Conservation (phyloP, 164 flowering plant species). For the Akebia trifoliata region DNA sequence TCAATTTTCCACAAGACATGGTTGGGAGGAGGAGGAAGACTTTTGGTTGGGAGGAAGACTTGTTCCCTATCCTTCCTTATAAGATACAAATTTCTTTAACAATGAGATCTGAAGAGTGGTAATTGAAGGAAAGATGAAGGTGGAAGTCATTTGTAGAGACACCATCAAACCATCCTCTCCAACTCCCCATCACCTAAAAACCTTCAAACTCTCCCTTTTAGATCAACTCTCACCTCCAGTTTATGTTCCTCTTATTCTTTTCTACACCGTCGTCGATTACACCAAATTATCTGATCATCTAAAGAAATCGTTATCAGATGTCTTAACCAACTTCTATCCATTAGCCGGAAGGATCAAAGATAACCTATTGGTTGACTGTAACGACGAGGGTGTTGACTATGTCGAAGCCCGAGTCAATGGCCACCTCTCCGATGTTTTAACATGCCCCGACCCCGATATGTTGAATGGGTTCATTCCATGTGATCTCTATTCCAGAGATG, state of each 20-base stretch:
- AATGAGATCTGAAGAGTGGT: too few relatives aligned
- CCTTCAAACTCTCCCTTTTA: not conserved
- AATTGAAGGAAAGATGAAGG: too few relatives aligned
- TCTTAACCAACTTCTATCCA: slow-evolving; percentile 9
- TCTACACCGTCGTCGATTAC: not conserved
- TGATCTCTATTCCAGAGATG: not conserved
- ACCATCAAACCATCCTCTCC: too few relatives aligned
- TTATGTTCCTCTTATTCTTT: not conserved
- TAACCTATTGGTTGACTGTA: not conserved
- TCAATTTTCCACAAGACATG: too few relatives aligned
- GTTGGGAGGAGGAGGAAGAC: too few relatives aligned
- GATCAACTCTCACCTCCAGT: not conserved
- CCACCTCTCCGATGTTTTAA: slow-evolving; percentile 6
- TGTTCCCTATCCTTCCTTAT: too few relatives aligned
- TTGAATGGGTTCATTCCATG: not conserved
- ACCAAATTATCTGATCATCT: not conserved
- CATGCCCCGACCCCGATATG: not conserved
- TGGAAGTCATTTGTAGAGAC: too few relatives aligned
- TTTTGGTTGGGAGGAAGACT: too few relatives aligned
- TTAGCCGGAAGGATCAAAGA: slow-evolving; percentile 2
- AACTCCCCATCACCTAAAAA: not conserved
- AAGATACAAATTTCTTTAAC: too few relatives aligned
- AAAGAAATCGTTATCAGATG: slow-evolving; percentile 7
- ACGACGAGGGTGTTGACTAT: slow-evolving; percentile 8
- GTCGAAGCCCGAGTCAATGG: not conserved